These are phyloP conservation scores for Massospora cicadina DNA, from an alignment of 371 early-diverging fungal species.

Conservation along the genomic window DNA sequence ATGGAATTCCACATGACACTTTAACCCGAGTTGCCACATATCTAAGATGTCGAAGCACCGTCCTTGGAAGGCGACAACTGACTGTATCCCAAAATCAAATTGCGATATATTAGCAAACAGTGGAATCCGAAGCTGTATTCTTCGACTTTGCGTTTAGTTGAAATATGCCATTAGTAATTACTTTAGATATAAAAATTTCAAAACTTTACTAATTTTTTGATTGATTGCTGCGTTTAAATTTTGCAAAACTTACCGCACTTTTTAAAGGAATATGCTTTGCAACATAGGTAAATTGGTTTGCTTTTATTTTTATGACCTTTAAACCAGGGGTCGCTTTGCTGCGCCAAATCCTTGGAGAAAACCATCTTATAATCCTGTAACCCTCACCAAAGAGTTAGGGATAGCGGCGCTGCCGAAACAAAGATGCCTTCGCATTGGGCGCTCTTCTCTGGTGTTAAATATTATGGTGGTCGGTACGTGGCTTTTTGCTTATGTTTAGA, in stretches of 20 bases:
- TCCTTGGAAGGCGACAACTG: too few species aligned
- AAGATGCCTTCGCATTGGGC: conserved; percentile 36
- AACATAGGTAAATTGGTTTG: conserved; percentile 28
- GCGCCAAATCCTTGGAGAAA: conserved; percentile 59
- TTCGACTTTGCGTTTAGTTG: too few species aligned
- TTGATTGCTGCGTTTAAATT: too few species aligned
- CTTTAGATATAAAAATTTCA: too few species aligned
- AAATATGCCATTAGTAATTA: too few species aligned
- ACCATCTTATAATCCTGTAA: conserved; percentile 26
- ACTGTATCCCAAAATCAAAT: too few species aligned
- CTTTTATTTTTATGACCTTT: background rate
- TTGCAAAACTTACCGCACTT: background rate
- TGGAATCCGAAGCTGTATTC: too few species aligned
- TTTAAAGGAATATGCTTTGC: conserved; percentile 61
- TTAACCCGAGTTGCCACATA: too few species aligned
- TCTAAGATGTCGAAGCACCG: too few species aligned
- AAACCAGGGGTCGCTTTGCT: conserved; percentile 10
- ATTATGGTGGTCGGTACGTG: conserved; percentile 63
- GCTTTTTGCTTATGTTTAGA: background rate
- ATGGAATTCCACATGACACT: too few species aligned
- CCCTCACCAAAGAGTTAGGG: conserved; percentile 33
- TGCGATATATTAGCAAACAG: too few species aligned
- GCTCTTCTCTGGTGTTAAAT: conserved; percentile 45
- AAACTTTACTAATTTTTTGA: too few species aligned
- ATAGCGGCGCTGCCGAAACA: conserved; percentile 50